Evolutionary conservation across 192 early-diverging fungal genomes (phyloP).

Genomic region (Coemansia sp.): DNA sequence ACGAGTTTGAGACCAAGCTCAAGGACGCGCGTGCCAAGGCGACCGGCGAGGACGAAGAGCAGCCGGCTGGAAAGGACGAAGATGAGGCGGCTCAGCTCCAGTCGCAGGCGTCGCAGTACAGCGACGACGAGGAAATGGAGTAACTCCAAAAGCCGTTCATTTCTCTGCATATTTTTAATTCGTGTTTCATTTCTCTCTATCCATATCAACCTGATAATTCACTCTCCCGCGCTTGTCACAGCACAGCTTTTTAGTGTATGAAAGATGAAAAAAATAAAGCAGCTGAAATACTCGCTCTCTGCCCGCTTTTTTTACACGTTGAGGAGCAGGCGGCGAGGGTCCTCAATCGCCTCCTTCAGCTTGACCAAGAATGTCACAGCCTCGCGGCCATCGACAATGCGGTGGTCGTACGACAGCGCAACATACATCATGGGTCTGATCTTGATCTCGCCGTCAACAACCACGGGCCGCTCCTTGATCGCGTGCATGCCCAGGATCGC

Average conservation of each 20-base stretch:
- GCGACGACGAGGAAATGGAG: conserved; percentile 2
- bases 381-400: conserved; percentile 98
- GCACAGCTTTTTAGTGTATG: neutral
- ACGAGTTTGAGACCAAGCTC: conserved; percentile 85
- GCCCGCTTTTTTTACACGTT: conserved; percentile 60
- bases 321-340: conserved; percentile 88
- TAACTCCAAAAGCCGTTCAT: neutral
- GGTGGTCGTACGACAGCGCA: conserved; percentile 98
- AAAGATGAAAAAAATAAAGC: neutral
- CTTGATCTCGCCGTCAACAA: conserved; percentile 88
- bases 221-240: too few species aligned
- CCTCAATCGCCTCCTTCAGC: conserved; percentile 95
- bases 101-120: neutral
- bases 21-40: conserved; percentile 67
- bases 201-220: neutral
- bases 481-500: conserved; percentile 99
- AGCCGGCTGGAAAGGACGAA: conserved; percentile 6
- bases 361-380: conserved; percentile 98
- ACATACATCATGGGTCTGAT: conserved; percentile 97
- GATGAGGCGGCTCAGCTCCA: neutral
- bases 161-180: neutral
- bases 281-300: too few species aligned
- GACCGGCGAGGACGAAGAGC: conserved; percentile 57
- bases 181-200: too few species aligned
- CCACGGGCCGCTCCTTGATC: conserved; percentile 95